phyloP scores from a whole-genome alignment of 2,329 filamentous ascomycete species.

The Ophiostoma pallidulum region DNA sequence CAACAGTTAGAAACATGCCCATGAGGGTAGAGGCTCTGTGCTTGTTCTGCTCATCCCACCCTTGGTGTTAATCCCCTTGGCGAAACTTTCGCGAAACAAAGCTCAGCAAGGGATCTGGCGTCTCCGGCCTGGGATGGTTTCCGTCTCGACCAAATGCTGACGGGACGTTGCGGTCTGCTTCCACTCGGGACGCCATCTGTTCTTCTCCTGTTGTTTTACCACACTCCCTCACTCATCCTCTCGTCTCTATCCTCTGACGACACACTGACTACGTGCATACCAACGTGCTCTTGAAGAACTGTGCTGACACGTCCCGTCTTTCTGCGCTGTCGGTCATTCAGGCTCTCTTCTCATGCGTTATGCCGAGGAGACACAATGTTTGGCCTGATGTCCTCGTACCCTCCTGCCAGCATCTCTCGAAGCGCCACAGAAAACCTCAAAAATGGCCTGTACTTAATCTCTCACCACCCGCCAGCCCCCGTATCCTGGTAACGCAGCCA shows the following conservation, averaged over 20 bases:
- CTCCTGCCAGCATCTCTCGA: not conserved
- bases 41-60: too few relatives aligned
- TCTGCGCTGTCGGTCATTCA: not conserved
- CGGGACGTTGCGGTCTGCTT: not conserved
- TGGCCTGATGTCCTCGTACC: not conserved
- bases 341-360: not conserved
- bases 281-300: too few relatives aligned
- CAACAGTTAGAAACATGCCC: too few relatives aligned
- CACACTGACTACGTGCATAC: too few relatives aligned
- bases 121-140: not conserved
- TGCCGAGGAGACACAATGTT: not conserved
- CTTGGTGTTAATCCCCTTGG: constrained; percentile 13
- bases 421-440: not conserved
- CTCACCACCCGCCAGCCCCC: not conserved
- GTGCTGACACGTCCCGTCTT: not conserved
- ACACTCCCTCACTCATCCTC: too few relatives aligned
- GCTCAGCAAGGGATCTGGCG: not conserved
- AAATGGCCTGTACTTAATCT: constrained; percentile 6
- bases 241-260: too few relatives aligned
- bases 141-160: not conserved
- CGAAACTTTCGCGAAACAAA: constrained; percentile 15
- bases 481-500: constrained; percentile 3
- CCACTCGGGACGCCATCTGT: too few relatives aligned
- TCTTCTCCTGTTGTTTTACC: too few relatives aligned
- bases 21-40: too few relatives aligned